phyloP scores from a whole-genome alignment of 805 yeast species.

The Kazachstania psychrophila region DNA sequence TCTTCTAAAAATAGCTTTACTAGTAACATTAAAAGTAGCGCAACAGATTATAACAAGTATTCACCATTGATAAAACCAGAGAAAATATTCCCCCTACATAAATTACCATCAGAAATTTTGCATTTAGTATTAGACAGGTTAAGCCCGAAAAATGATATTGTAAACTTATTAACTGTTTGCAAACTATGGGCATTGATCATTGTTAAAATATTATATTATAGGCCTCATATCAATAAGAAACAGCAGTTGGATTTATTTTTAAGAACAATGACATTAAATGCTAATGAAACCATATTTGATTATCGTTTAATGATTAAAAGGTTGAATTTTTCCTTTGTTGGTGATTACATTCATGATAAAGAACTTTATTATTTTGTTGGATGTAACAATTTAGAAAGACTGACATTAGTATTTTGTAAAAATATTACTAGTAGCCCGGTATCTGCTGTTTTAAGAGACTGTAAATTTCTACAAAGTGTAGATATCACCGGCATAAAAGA shows the following conservation, averaged over 20 bases:
- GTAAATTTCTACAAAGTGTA: slow-evolving; percentile 68
- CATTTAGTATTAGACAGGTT: slow-evolving; percentile 58
- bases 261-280: slow-evolving; percentile 22
- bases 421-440: slow-evolving; percentile 54
- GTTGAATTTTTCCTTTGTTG: slow-evolving; percentile 68
- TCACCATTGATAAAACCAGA: neutral
- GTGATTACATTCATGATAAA: slow-evolving; percentile 55
- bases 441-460: slow-evolving; percentile 49
- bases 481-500: slow-evolving; percentile 75
- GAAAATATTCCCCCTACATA: slow-evolving; percentile 21
- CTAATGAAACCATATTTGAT: slow-evolving; percentile 47
- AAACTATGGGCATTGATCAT: slow-evolving; percentile 70
- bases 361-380: slow-evolving; percentile 52
- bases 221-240: slow-evolving; percentile 62
- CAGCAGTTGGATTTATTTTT: slow-evolving; percentile 39
- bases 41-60: neutral
- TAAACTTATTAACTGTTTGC: slow-evolving; percentile 61
- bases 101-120: slow-evolving; percentile 47
- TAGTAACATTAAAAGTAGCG: neutral
- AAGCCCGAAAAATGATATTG: slow-evolving; percentile 50
- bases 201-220: slow-evolving; percentile 76
- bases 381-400: slow-evolving; percentile 71
- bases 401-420: slow-evolving; percentile 76
- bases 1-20: neutral
- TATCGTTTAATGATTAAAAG: slow-evolving; percentile 65